Conservation (phyloP, 192 early-diverging fungal genomes). For the Mortierella hygrophila region DNA sequence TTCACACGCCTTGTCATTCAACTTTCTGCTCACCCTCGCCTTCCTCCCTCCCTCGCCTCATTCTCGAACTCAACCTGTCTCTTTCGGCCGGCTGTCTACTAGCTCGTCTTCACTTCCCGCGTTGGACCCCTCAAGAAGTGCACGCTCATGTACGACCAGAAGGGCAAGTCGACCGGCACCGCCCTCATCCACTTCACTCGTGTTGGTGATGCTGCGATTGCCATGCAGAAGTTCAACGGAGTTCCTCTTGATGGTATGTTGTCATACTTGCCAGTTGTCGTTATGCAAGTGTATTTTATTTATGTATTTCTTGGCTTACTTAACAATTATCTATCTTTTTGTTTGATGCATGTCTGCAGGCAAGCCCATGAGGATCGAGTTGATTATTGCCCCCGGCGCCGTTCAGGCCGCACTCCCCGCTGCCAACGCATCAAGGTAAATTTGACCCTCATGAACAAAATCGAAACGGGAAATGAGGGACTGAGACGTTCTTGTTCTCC, state of each 20-base stretch:
- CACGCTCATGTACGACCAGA: constrained; percentile 60
- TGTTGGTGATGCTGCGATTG: constrained; percentile 52
- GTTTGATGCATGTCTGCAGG: constrained; percentile 10
- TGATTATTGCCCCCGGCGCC: constrained; percentile 42
- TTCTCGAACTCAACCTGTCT: neutral
- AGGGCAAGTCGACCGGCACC: constrained; percentile 58
- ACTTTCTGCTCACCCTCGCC: constrained; percentile 7
- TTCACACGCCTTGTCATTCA: neutral
- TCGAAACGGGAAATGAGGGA: neutral
- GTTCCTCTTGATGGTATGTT: constrained; percentile 61
- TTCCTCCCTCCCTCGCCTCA: neutral
- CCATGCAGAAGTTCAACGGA: constrained; percentile 59
- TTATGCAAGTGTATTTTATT: neutral
- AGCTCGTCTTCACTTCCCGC: constrained; percentile 37
- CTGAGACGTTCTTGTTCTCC: no score
- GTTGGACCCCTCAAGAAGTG: constrained; percentile 59
- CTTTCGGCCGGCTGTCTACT: neutral
- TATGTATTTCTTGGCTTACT: neutral
- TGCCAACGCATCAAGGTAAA: constrained; percentile 30
- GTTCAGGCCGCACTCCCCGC: constrained; percentile 26
- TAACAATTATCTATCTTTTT: no score
- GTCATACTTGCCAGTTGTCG: neutral
- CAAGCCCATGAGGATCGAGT: constrained; percentile 55
- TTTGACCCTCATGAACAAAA: neutral
- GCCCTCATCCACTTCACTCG: constrained; percentile 56